A percentile compares a stretch with the other conserved stretches of the same genome.
Conservation (phyloP, 352 stramenopile species). For the Phytophthora crassamura region DNA sequence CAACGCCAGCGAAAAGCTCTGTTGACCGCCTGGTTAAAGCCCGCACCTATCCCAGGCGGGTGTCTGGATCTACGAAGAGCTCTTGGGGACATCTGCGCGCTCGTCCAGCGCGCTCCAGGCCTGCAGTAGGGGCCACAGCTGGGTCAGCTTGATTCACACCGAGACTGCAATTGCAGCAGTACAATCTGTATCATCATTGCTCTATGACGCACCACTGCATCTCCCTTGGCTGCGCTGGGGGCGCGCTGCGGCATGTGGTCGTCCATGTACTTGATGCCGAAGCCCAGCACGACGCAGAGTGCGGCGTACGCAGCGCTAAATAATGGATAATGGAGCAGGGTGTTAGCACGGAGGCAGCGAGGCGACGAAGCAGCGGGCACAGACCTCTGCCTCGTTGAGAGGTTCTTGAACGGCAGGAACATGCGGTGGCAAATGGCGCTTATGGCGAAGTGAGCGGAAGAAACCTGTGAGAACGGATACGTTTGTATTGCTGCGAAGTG, state of each 20-base stretch:
- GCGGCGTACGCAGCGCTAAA: slow-evolving; percentile 63
- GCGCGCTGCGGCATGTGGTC: slow-evolving; percentile 57
- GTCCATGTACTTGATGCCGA: slow-evolving; percentile 78
- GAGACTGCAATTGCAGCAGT: not conserved
- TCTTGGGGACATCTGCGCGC: slow-evolving; percentile 27
- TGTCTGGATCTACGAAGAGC: slow-evolving; percentile 1
- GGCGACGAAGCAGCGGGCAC: slow-evolving; percentile 1
- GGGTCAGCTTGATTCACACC: slow-evolving; percentile 20
- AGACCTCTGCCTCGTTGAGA: slow-evolving; percentile 67
- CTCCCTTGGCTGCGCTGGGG: slow-evolving; percentile 39
- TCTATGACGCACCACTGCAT: slow-evolving; percentile 47
- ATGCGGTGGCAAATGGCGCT: slow-evolving; percentile 18
- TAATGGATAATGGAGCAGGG: not conserved
- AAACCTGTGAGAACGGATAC: no score
- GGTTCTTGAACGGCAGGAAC: slow-evolving; percentile 73
- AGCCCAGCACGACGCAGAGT: slow-evolving; percentile 65
- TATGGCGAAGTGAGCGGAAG: no score
- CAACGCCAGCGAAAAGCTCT: no score
- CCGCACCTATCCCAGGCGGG: slow-evolving; percentile 2
- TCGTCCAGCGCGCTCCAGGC: slow-evolving; percentile 76
- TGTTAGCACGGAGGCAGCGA: not conserved
- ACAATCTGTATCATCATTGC: no score
- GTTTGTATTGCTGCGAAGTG: no score
- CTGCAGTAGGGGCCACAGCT: slow-evolving; percentile 26
- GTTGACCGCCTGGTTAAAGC: not conserved